Evolutionary conservation across 345 rosid species (phyloP), one percentile per base, ranked within the genome.

Genomic region (Abelmoschus esculentus): DNA sequence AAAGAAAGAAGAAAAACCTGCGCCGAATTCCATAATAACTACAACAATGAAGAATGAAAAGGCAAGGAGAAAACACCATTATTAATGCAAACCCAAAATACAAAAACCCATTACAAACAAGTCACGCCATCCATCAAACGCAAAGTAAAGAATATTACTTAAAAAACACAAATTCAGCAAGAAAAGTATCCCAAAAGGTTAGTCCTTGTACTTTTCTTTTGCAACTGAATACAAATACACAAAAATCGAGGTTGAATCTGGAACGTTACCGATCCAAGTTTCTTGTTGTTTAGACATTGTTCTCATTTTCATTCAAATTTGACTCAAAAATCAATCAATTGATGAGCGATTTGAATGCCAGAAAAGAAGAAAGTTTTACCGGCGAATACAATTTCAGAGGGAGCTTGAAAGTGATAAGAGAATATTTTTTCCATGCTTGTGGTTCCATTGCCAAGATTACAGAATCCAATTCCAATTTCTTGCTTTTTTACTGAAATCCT

Each of bases 391-490:
- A 14, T 42, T 56, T 47, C 72, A 58, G 42, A 52, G 38, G 34
- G 44, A 61, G 42, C 40, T 34, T 54, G 72, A 36, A 74, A 74
- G 63, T 22, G 80, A 71, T 26, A 11, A 71, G 46, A 74, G 75
- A 74, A 74, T 38, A 61, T 8, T 32, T 26, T 26, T 55, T 26
- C 42, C 65, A 44, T 19, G 54, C 69, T 66, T 73, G 76, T 65
- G 75, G 66, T 31, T 74, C 61, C 62, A 40, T 28, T 22, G 56
- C 42, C 77, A 70, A 72, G 22, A 78, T 68, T 74, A 71, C 18
- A 49, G 86, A 77, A 86, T 81, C 77, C 69, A 73, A 86, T 81
- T 58, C 73, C 67, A 71, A 80, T 84, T 61, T 72, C 72, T 70
- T 76, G 67, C 84, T 55, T 55, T 50, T 54, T 54, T 55, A 67